A percentile compares a stretch with the other conserved stretches of the same genome.
Evolutionary conservation across 192 early-diverging fungal genomes (phyloP).

Genomic region (Rhizophagus clarus): DNA sequence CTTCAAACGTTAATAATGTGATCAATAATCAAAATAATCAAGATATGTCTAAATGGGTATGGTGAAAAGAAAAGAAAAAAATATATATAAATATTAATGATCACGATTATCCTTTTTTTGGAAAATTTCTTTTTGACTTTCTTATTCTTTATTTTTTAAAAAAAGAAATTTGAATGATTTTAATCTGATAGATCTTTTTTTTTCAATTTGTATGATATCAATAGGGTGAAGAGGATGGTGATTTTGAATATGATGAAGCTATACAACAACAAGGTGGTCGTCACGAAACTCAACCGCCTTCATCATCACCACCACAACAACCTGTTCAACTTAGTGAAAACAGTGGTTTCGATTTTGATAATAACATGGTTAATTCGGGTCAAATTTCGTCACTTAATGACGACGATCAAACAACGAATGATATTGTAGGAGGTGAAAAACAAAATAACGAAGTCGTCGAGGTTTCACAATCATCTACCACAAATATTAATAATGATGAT

Average conservation of each 20-base stretch:
- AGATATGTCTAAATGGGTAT: background rate
- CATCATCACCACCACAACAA: background rate
- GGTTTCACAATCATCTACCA: background rate
- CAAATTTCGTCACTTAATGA: constrained; percentile 7
- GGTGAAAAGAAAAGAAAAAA: background rate
- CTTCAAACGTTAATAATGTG: background rate
- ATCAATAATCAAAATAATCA: background rate
- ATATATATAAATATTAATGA: background rate
- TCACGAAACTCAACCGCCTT: background rate
- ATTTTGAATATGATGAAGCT: constrained; percentile 29
- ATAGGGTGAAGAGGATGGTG: constrained; percentile 32
- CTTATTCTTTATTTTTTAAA: no score
- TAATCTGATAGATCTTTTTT: background rate
- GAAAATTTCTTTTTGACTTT: no score
- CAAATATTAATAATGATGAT: background rate
- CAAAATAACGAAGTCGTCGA: background rate
- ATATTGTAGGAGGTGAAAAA: background rate
- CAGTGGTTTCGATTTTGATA: background rate
- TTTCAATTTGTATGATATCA: background rate
- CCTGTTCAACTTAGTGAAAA: background rate
- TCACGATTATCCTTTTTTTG: no score
- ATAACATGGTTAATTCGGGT: background rate
- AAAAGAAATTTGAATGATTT: background rate
- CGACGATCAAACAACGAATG: background rate
- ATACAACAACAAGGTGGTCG: background rate